Percentiles rank a stretch among this genome's conserved stretches.
These are phyloP conservation scores for Lipomyces spencermartinsiae DNA, from an alignment of 805 yeast genomes.

Conservation along the genomic window DNA sequence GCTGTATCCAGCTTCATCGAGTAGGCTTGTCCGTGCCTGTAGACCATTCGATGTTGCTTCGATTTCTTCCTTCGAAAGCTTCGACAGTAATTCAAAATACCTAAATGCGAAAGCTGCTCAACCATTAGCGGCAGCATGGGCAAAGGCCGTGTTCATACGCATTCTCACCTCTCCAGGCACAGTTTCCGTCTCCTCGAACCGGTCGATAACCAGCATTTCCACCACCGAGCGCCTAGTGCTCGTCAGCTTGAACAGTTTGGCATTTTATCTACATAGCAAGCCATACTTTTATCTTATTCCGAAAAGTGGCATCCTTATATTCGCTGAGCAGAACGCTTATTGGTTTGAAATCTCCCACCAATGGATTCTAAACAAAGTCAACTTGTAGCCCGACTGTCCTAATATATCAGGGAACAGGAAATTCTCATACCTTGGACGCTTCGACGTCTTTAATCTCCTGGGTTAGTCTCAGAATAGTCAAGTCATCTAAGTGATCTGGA, in stretches of 20 bases:
- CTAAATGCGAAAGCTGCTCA: constrained; percentile 36
- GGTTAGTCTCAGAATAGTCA: constrained; percentile 37
- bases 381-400: too few species aligned
- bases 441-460: constrained; percentile 38
- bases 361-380: constrained; percentile 23
- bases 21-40: constrained; percentile 18
- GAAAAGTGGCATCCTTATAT: constrained; percentile 33
- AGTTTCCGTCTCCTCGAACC: constrained; percentile 41
- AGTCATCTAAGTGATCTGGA: constrained; percentile 37
- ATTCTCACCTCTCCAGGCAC: constrained; percentile 39
- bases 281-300: constrained; percentile 31
- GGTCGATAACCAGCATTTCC: constrained; percentile 32
- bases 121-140: not conserved
- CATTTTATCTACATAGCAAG: not conserved
- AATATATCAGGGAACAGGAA: not conserved
- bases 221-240: constrained; percentile 26
- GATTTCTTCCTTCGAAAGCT: constrained; percentile 19
- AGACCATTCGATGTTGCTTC: not conserved
- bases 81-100: constrained; percentile 29
- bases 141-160: not conserved
- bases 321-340: constrained; percentile 28
- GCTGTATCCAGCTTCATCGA: constrained; percentile 37
- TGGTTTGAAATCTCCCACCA: constrained; percentile 33
- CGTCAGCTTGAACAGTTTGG: not conserved
- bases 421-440: constrained; percentile 30